Percentiles rank a stretch among this genome's conserved stretches.
phyloP scores from a whole-genome alignment of 768 basidiomycete species.

The Stropharia rugosoannulata region DNA sequence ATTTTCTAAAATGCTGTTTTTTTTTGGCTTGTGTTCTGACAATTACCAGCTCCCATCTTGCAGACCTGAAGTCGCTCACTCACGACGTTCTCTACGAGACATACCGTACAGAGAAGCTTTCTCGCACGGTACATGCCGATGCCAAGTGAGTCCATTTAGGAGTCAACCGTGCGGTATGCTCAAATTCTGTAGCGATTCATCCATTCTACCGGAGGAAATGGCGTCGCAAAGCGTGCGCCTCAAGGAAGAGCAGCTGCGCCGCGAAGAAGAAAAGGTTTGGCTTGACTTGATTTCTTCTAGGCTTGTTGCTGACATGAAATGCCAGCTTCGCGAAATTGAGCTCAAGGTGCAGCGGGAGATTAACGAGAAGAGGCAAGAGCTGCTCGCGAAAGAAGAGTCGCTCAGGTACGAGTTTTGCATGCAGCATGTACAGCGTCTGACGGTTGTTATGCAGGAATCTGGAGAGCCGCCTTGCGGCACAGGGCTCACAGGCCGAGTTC shows the following conservation, averaged over 20 bases:
- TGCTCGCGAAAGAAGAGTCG: conserved; percentile 94
- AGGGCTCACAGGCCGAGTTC: conserved; percentile 82
- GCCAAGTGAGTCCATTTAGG: conserved; percentile 51
- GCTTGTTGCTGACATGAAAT: conserved; percentile 8
- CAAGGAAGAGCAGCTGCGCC: conserved; percentile 97
- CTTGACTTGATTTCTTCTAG: background rate
- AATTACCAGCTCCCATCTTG: conserved; percentile 77
- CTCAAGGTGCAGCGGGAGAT: conserved; percentile 98
- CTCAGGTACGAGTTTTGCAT: conserved; percentile 56
- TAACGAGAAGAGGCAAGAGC: conserved; percentile 94
- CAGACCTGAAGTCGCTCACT: conserved; percentile 91
- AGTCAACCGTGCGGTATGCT: conserved; percentile 14
- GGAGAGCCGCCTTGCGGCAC: conserved; percentile 88
- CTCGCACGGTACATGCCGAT: conserved; percentile 82
- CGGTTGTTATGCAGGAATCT: conserved; percentile 56
- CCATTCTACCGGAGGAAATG: conserved; percentile 93
- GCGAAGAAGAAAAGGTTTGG: conserved; percentile 91
- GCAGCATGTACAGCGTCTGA: conserved; percentile 1
- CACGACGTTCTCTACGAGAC: conserved; percentile 96
- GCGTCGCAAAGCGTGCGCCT: conserved; percentile 95
- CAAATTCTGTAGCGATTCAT: conserved; percentile 62
- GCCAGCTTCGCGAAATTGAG: conserved; percentile 92
- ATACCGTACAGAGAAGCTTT: conserved; percentile 97
- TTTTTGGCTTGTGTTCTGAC: conserved; percentile 1
- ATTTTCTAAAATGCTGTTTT: conserved; percentile 16